Base-by-base conservation (phyloP, 768 basidiomycete genomes). In the Hygrocybe coccinea region DNA sequence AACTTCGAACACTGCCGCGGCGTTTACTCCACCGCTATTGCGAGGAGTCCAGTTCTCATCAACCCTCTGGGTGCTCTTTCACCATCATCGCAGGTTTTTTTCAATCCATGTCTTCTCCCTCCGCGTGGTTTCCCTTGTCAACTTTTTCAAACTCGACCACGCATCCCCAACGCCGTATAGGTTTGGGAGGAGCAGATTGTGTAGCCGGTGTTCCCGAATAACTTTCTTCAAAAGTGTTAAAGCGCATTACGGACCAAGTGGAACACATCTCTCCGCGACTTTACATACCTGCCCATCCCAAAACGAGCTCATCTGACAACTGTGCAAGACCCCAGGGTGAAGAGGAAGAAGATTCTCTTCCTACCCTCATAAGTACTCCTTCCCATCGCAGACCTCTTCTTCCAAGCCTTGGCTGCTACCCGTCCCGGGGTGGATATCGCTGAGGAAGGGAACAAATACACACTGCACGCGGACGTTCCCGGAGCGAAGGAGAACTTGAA, bases 401-500 rank as follows among this genome's bases (percentile, higher is more conserved):
- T 79, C 63, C 59, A 62, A 2, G 50, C 58, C 17, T 44, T 66
- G 45, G 45, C 63, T 54, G 53, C 64, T 52, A 53, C 74, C 39
- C 73, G 78, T 25, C 86, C 87, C 14, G 80, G 83, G 0, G 74
- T 91, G 6, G 88, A 91, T 59, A 67, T 91, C 7, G 74, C 77
- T 2, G 89, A 91, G 60, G 78, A 84, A 56, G 81, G 78, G 1
- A 75, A 83, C 66, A 73, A 76, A 38, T 90, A 86, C 60, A 58
- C 88, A 50, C 71, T 91, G 39, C 86, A 90, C 62, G 87, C 87
- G 1, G 89, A 91, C 63, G 63, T 91, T 24, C 89, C 89, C 17
- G 88, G 89, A 1, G 82, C 90, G 67, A 89, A 85, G 73, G 87
- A 90, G 61, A 83, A 89, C 62, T 65, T 90, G 8, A 79, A 87